Conservation (phyloP, 345 rosid genomes). For the Eutrema heterophyllum region DNA sequence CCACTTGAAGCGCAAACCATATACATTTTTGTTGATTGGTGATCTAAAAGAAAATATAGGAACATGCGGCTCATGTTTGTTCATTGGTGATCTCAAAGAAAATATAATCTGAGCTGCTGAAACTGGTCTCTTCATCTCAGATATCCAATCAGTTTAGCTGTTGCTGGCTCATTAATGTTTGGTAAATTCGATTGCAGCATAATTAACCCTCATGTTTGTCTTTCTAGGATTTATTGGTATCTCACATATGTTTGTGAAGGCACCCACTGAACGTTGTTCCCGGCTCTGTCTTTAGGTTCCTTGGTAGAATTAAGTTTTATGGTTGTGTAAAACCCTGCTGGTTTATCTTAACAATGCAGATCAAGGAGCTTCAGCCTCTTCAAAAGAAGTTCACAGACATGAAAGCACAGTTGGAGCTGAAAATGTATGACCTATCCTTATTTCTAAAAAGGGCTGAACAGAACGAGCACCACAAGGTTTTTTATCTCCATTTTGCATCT, state of each 20-base stretch:
- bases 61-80: neutral
- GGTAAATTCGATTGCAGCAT: neutral
- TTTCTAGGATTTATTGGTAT: constrained; percentile 1
- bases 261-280: neutral
- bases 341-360: constrained; percentile 49
- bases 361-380: constrained; percentile 61
- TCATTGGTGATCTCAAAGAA: neutral
- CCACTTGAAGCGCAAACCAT: neutral
- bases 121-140: neutral
- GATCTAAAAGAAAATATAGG: neutral
- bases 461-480: constrained; percentile 93
- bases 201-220: neutral
- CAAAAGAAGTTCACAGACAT: constrained; percentile 65
- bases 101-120: neutral
- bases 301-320: neutral
- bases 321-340: neutral
- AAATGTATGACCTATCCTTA: constrained; percentile 76
- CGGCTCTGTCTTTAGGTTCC: neutral
- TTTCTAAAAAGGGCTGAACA: constrained; percentile 85
- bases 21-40: neutral
- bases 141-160: constrained; percentile 1
- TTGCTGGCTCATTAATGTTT: neutral
- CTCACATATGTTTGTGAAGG: constrained; percentile 4
- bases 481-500: constrained; percentile 1
- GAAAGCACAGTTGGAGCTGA: constrained; percentile 73